phyloP scores from a whole-genome alignment of 2,329 filamentous ascomycete species.

The Diaporthe vaccinii region DNA sequence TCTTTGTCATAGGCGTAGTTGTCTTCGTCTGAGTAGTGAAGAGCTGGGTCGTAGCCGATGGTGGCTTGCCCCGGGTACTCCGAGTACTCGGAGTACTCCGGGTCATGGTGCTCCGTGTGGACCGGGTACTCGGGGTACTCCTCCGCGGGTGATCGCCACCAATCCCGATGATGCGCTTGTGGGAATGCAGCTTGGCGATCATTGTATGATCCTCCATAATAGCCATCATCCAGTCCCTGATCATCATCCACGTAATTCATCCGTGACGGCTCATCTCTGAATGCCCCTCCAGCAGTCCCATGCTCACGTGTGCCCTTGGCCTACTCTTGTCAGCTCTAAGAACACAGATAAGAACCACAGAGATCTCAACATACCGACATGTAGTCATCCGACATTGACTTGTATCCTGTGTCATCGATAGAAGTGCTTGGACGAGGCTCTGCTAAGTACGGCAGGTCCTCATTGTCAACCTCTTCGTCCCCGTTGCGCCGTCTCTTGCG shows the following conservation, averaged over 20 bases:
- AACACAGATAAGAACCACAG: too few species aligned
- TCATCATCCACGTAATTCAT: not conserved
- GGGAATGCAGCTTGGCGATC: not conserved
- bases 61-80: not conserved
- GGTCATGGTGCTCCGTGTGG: not conserved
- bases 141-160: constrained; percentile 4
- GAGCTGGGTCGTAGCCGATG: not conserved
- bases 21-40: not conserved
- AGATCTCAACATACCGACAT: constrained; percentile 35
- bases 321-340: constrained; percentile 17
- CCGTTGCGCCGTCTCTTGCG: constrained; percentile 36
- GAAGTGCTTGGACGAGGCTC: constrained; percentile 23
- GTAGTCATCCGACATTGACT: constrained; percentile 6
- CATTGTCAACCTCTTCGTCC: constrained; percentile 38
- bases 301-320: constrained; percentile 22
- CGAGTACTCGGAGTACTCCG: not conserved
- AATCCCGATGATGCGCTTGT: not conserved
- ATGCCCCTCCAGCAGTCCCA: not conserved
- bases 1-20: not conserved
- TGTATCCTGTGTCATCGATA: not conserved
- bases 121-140: not conserved
- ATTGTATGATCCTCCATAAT: not conserved
- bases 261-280: not conserved
- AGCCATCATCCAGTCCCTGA: not conserved
- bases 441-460: constrained; percentile 33